Conservation (phyloP, 805 yeast species). For the Wickerhamomyces kurtzmanii region DNA sequence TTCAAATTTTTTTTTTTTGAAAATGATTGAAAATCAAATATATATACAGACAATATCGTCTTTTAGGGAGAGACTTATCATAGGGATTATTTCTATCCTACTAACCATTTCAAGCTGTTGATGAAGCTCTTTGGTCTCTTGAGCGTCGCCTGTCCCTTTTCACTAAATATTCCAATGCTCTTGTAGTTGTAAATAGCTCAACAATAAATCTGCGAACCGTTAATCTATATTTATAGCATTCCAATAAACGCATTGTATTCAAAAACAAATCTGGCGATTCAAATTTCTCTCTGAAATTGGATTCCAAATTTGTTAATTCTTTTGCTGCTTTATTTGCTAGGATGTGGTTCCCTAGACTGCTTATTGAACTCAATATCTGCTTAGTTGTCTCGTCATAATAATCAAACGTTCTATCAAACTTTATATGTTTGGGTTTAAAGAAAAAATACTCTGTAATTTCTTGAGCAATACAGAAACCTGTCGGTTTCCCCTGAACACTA, state of each 20-base stretch:
- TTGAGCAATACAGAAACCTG: conserved; percentile 31
- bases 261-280: conserved; percentile 45
- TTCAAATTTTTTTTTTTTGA: too few relatives aligned
- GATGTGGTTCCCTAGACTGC: conserved; percentile 47
- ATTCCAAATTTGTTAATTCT: conserved; percentile 44
- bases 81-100: too few relatives aligned
- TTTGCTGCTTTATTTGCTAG: conserved; percentile 44
- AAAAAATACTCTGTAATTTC: conserved; percentile 20
- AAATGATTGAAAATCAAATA: too few relatives aligned
- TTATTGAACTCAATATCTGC: conserved; percentile 27
- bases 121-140: conserved; percentile 10
- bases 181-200: conserved; percentile 49
- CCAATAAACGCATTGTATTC: conserved; percentile 41
- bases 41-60: too few relatives aligned
- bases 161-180: conserved; percentile 41
- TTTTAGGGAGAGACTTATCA: too few relatives aligned
- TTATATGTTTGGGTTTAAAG: conserved; percentile 3
- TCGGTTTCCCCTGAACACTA: conserved; percentile 30
- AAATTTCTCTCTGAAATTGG: conserved; percentile 39
- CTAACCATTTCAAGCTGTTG: too few relatives aligned
- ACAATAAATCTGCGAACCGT: conserved; percentile 55
- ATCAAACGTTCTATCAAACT: neutral
- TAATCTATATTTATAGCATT: conserved; percentile 48
- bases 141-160: conserved; percentile 29
- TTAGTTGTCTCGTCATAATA: conserved; percentile 17